Evolutionary conservation across 805 yeast genomes (phyloP), one percentile per base, ranked within the genome.

Genomic region (Kuraishia capsulata): DNA sequence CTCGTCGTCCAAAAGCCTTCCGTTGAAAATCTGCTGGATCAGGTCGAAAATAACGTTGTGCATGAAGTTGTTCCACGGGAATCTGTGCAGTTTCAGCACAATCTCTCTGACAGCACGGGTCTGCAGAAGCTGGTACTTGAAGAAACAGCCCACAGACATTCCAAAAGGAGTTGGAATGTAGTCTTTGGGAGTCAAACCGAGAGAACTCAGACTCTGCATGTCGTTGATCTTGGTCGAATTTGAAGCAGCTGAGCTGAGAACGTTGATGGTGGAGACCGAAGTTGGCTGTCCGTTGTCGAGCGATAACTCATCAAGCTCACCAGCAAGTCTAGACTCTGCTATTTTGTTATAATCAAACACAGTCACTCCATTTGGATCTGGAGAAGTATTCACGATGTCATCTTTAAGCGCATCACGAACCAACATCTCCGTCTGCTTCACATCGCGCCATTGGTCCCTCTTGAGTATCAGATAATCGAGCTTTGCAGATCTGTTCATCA

Each of bases 11-110:
- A 59, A 54, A 30, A 59, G 47, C 32, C 59, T 43, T 1, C 96
- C 97, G 57, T 87, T 88, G 58, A 90, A 77, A 9, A 92, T 76
- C 56, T 92, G 98, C 57, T 92, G 98, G 18, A 92, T 80, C 42
- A 92, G 72, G 60, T 92, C 98, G 65, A 90, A 92, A 9, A 90
- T 92, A 35, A 92, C 98, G 54, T 90, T 92, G 58, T 92, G 98
- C 71, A 90, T 74, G 52, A 92, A 92, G 54, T 92, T 92, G 57
- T 92, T 92, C 97, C 97, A 92, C 5, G 97, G 96, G 59, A 80
- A 87, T 44, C 72, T 65, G 48, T 87, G 75, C 49, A 92, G 78
- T 65, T 83, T 77, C 20, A 69, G 56, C 4, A 88, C 65, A 4
- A 88, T 76, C 20, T 71, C 67, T 11, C 76, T 65, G 24, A 89